Percentiles rank a stretch among this genome's conserved stretches.
Evolutionary conservation across 2,329 filamentous ascomycete genomes (phyloP).

Genomic region (Trichophyton verrucosum): DNA sequence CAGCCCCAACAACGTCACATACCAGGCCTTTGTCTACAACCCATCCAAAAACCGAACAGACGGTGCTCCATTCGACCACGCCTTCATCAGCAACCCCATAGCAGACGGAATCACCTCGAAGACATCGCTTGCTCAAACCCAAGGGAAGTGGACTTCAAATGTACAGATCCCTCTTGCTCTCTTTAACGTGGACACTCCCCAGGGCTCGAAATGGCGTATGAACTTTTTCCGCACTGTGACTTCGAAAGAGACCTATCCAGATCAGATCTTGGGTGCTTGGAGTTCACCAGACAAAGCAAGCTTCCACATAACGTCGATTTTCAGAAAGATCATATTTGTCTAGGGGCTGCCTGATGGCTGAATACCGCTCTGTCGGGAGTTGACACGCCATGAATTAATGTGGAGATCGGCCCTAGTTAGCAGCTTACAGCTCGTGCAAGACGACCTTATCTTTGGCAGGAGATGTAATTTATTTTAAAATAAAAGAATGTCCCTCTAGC

Average conservation of each 20-base stretch:
- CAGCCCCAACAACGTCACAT: conserved; percentile 41
- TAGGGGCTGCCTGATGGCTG: conserved; percentile 11
- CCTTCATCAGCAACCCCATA: conserved; percentile 31
- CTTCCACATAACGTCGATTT: conserved; percentile 40
- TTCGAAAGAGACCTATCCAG: conserved; percentile 32
- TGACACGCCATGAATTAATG: neutral
- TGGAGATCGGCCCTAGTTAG: neutral
- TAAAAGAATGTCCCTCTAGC: no score
- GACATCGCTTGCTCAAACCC: conserved; percentile 29
- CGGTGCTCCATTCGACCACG: conserved; percentile 35
- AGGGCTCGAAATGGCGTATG: conserved; percentile 40
- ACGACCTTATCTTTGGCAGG: no score
- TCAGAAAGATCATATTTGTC: conserved; percentile 32
- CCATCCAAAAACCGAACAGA: conserved; percentile 34
- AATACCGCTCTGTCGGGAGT: neutral
- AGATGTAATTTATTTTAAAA: no score
- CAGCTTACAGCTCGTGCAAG: no score
- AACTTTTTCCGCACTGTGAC: conserved; percentile 42
- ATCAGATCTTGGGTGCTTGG: conserved; percentile 27
- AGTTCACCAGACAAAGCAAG: conserved; percentile 35
- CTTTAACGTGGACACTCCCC: conserved; percentile 38
- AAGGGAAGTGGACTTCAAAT: conserved; percentile 32
- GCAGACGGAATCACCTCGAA: conserved; percentile 32
- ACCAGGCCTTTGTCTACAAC: conserved; percentile 42
- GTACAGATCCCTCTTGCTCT: conserved; percentile 36